Evolutionary conservation across 768 basidiomycete genomes (phyloP).

Genomic region (Botryobasidium botryosum): DNA sequence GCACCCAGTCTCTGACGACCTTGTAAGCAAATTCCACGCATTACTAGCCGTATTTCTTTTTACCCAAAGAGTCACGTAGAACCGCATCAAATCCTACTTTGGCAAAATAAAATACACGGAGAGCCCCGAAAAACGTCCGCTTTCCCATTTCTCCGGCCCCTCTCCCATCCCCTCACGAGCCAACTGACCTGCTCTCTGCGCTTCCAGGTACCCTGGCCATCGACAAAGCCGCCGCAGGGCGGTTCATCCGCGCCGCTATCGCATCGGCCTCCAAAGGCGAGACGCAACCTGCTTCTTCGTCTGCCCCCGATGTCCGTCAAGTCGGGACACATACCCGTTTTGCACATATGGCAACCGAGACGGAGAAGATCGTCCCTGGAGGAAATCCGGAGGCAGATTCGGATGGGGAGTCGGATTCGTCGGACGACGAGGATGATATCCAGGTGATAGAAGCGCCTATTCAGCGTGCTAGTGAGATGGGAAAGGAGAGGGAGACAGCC

Average conservation of each 20-base stretch:
- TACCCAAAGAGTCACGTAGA: slow-evolving; percentile 25
- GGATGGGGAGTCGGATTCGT: not conserved
- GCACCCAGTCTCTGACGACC: slow-evolving; percentile 60
- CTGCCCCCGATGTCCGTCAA: not conserved
- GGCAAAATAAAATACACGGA: slow-evolving; percentile 66
- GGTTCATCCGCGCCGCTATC: not conserved
- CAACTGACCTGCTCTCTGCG: too few species aligned
- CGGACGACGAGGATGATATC: not conserved
- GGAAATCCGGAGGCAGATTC: too few species aligned
- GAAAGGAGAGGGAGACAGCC: not conserved
- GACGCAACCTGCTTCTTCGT: not conserved
- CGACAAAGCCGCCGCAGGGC: not conserved
- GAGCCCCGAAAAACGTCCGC: slow-evolving; percentile 42
- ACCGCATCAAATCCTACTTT: slow-evolving; percentile 65
- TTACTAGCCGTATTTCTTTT: not conserved
- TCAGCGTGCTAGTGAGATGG: too few species aligned
- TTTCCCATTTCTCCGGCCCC: slow-evolving; percentile 1
- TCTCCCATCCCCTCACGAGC: not conserved
- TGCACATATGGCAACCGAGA: not conserved
- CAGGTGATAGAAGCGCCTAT: not conserved
- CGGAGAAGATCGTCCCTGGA: not conserved
- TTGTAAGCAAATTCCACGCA: slow-evolving; percentile 26
- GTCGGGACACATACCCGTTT: not conserved
- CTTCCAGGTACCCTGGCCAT: not conserved
- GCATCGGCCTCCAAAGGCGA: not conserved